phyloP scores from a whole-genome alignment of 345 rosid genomes.

The Citrus trifoliata region DNA sequence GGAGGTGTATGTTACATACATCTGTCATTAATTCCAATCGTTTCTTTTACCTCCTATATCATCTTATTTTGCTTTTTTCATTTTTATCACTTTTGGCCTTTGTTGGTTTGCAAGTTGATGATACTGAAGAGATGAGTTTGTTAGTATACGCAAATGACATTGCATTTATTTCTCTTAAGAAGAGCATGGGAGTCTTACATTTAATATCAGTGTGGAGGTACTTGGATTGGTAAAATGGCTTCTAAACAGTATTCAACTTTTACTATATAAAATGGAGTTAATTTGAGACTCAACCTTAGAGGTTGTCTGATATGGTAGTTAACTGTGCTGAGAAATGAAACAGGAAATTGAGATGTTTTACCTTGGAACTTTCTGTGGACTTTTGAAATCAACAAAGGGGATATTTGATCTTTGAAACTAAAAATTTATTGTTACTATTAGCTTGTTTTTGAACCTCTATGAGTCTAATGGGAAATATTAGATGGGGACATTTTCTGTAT shows the following conservation, averaged over 20 bases:
- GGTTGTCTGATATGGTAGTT: not conserved
- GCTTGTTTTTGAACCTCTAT: not conserved
- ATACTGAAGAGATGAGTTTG: not conserved
- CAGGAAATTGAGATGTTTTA: not conserved
- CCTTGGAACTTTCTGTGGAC: not conserved
- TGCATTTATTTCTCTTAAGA: not conserved
- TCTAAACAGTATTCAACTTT: not conserved
- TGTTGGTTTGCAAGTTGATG: not conserved
- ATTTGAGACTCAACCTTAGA: not conserved
- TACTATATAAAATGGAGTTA: not conserved
- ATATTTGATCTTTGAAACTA: not conserved
- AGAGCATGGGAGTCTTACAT: not conserved
- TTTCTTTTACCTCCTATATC: no score
- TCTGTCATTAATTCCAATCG: not conserved
- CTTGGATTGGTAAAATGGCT: not conserved
- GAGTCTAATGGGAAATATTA: not conserved
- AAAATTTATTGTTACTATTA: not conserved
- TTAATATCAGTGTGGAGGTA: not conserved
- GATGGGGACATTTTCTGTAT: not conserved
- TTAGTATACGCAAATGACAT: not conserved
- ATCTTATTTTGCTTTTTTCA: not conserved
- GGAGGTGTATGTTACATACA: not conserved
- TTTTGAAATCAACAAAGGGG: not conserved
- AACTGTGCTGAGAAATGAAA: not conserved
- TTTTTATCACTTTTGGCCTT: not conserved